Evolutionary conservation across 2,329 filamentous ascomycete species (phyloP), one percentile per base, ranked within the genome.

Genomic region (Diaporthe australafricana): DNA sequence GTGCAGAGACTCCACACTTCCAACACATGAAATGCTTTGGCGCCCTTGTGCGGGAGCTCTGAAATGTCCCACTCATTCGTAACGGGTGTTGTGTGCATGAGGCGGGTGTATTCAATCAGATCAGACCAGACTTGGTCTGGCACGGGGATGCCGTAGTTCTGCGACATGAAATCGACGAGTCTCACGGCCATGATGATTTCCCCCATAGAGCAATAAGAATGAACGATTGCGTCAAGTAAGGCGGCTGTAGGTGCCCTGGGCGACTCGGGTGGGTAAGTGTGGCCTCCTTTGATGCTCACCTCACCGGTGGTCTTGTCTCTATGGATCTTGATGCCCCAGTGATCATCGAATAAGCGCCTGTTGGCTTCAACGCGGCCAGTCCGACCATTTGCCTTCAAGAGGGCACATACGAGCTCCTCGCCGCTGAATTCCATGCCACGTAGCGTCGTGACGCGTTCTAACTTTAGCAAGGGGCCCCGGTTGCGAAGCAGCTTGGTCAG

Each of bases 181-280:
- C 87, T 85, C 32, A 92, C 77, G 16, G 89, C 92, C 1, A 86
- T 83, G 0, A 84, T 78, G 5, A 94, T 84, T 69, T 91, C 85
- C 60, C 88, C 90, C 80, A 92, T 93, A 73, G 86, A 87, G n/a
- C 92, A 88, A 74, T 92, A 93, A 1, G 86, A 84, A 77, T 94
- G 90, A 7, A 92, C 91, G n/a, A 95, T 82, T 11, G 91, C 87
- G 69, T 88, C 84, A 27, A 96, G 84, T 0, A 95, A 84, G 2
- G 84, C 82, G 9, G 79, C 74, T 0, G 88, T 89, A 2, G 94
- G 93, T 65, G 84, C 83, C 40, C 92, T 79, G 9, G 88, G 86
- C 1, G 88, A 91, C 35, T 85, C 83, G 0, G 75, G 76, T 1
- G 83, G 78, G 53, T 88, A 85, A 1, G 77, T 76, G 38, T 78